Percentiles rank a stretch among this genome's conserved stretches.
These are phyloP conservation scores for Primulina tabacum DNA, from an alignment of 257 asterid species.

Conservation along the genomic window DNA sequence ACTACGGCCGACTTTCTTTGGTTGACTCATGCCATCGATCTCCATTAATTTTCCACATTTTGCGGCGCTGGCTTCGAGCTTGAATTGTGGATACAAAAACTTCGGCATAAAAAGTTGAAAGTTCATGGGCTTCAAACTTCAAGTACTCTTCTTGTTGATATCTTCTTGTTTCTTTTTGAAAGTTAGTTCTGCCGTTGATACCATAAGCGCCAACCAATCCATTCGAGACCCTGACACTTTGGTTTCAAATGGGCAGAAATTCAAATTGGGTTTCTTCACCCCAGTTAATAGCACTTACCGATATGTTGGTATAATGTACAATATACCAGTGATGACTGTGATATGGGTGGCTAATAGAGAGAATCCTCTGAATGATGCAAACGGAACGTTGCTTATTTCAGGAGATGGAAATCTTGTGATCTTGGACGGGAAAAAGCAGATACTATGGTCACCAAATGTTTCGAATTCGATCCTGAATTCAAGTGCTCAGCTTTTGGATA, in stretches of 20 bases:
- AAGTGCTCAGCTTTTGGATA: slow-evolving; percentile 33
- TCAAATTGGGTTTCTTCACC: slow-evolving; percentile 52
- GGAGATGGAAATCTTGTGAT: slow-evolving; percentile 42
- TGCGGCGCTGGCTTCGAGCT: no score
- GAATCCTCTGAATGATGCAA: slow-evolving; percentile 32
- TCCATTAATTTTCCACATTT: no score
- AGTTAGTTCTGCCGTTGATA: slow-evolving; percentile 23
- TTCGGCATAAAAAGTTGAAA: no score
- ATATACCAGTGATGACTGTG: slow-evolving; percentile 23
- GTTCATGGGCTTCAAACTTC: slow-evolving; percentile 10
- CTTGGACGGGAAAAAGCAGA: slow-evolving; percentile 29
- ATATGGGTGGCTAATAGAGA: slow-evolving; percentile 62
- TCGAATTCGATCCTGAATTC: slow-evolving; percentile 14
- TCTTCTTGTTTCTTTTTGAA: slow-evolving; percentile 11
- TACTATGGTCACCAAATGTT: slow-evolving; percentile 37
- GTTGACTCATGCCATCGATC: no score
- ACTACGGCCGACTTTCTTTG: no score
- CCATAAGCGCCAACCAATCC: slow-evolving; percentile 21
- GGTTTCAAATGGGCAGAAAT: slow-evolving; percentile 31
- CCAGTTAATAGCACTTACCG: slow-evolving; percentile 29
- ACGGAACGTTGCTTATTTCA: slow-evolving; percentile 25
- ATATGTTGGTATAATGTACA: slow-evolving; percentile 52
- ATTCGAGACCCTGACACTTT: slow-evolving; percentile 34
- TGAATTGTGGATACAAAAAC: no score
- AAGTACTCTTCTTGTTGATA: background rate